Evolutionary conservation across 2,329 filamentous ascomycete species (phyloP).

Genomic region (Xylariaceae sp.): DNA sequence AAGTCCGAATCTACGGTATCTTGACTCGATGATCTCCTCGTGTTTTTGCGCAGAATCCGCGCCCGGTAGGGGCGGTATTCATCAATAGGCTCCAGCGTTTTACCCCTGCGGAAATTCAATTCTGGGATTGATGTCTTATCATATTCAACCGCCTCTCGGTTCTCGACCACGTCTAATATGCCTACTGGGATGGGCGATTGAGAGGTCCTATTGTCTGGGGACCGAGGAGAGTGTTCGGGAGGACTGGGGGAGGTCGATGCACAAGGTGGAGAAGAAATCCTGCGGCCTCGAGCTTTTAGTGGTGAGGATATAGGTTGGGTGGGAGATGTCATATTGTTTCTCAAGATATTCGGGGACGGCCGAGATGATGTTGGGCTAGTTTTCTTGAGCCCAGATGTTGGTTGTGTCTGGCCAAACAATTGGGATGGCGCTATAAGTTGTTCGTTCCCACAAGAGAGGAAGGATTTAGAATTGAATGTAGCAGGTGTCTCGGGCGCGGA

Average conservation of each 20-base stretch:
- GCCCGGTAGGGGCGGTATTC: constrained; percentile 28
- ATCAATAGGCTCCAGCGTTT: constrained; percentile 29
- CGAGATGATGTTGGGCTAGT: constrained; percentile 55
- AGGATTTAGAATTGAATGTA: constrained; percentile 31
- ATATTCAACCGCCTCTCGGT: constrained; percentile 12
- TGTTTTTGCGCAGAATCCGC: constrained; percentile 13
- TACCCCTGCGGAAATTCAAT: constrained; percentile 11
- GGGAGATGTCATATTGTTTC: constrained; percentile 43
- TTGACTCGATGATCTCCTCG: constrained; percentile 20
- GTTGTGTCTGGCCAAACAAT: constrained; percentile 53
- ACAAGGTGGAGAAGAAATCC: constrained; percentile 41
- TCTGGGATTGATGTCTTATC: constrained; percentile 20
- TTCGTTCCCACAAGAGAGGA: constrained; percentile 21
- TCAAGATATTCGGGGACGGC: constrained; percentile 49
- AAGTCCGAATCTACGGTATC: constrained; percentile 28
- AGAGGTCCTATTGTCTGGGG: constrained; percentile 17
- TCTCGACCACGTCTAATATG: constrained; percentile 1
- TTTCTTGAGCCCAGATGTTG: constrained; percentile 48
- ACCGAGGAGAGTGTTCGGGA: constrained; percentile 22
- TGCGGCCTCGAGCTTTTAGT: constrained; percentile 46
- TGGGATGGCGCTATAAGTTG: constrained; percentile 44
- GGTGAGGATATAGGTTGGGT: constrained; percentile 45
- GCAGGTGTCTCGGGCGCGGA: constrained; percentile 48
- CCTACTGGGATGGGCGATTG: constrained; percentile 17
- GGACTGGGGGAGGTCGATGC: constrained; percentile 43